Evolutionary conservation across 495 filamentous ascomycete genomes (phyloP), one percentile per base, ranked within the genome.

Genomic region (Hyaloscypha hepaticicola): DNA sequence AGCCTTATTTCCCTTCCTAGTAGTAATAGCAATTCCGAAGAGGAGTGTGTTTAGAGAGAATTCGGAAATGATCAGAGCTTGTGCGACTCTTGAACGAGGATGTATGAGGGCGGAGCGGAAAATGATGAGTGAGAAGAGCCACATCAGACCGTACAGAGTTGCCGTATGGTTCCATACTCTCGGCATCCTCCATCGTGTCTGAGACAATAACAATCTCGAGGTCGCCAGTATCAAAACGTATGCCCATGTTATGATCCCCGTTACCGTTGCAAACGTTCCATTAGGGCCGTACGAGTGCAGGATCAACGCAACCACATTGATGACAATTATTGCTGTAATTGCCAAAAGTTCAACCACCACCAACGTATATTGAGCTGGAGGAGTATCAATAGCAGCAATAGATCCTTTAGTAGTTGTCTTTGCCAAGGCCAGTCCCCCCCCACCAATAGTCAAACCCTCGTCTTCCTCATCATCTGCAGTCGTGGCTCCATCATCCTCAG

Each of bases 121-220:
- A 7, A 91, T 75, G 66, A 92, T 76, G 21, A 91, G 66, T 1
- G 83, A 80, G 70, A 93, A 87, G 33, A 94, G 69, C 90, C 95
- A 97, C 71, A 92, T 89, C 58, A 88, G 78, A 58, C 82, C 80
- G 74, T 99, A 99, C n/a, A 98, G 82, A 52, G 82, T 77, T 8
- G 92, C 88, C 0, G 96, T 98, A 75, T 99, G 95, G 67, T 92
- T 92, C 96, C 96, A 99, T 11, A 98, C 75, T 48, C 84, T 82
- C 19, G 90, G 89, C 26, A 93, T 83, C 38, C 81, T 78, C 69
- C 87, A 87, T 67, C 84, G 82, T 33, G 84, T 82, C 64, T 85
- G 87, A 21, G 89, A 88, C 60, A 92, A 80, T 29, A 90, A 79
- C 57, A 97, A 79, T 16, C 95, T 88, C 7, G 91, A 74, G 28